Evolutionary conservation across 768 basidiomycete species (phyloP).

Genomic region (Suillus spraguei): DNA sequence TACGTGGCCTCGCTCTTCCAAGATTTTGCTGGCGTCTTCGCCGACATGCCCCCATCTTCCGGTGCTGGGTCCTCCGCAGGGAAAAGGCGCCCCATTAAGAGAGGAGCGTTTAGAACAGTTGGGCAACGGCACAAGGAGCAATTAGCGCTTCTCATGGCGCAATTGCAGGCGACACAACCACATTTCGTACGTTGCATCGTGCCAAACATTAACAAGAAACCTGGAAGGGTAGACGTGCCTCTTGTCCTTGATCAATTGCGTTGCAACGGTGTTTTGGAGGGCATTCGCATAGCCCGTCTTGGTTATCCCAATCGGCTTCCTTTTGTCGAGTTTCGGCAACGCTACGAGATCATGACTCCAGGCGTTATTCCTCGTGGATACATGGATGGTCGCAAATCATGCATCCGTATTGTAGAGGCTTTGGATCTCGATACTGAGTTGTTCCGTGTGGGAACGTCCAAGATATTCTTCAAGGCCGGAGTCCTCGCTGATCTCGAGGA

Average conservation of each 20-base stretch:
- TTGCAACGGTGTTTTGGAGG: slow-evolving; percentile 98
- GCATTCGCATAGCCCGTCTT: slow-evolving; percentile 95
- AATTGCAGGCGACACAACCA: slow-evolving; percentile 91
- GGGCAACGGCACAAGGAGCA: slow-evolving; percentile 97
- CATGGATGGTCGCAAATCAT: slow-evolving; percentile 97
- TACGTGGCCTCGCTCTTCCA: slow-evolving; percentile 85
- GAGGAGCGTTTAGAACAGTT: slow-evolving; percentile 96
- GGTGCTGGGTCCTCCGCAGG: slow-evolving; percentile 41
- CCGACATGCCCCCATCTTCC: slow-evolving; percentile 32
- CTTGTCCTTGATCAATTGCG: slow-evolving; percentile 95
- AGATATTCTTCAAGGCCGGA: slow-evolving; percentile 99
- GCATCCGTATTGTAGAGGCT: slow-evolving; percentile 85
- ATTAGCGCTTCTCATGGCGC: slow-evolving; percentile 85
- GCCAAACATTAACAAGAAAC: slow-evolving; percentile 89
- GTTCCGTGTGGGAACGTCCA: slow-evolving; percentile 93
- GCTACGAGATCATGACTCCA: slow-evolving; percentile 94
- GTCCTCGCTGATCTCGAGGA: slow-evolving; percentile 97
- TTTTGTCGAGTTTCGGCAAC: slow-evolving; percentile 96
- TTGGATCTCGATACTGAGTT: slow-evolving; percentile 83
- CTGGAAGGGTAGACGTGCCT: slow-evolving; percentile 89
- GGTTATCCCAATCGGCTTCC: slow-evolving; percentile 97
- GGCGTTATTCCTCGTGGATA: slow-evolving; percentile 93
- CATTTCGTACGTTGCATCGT: slow-evolving; percentile 99
- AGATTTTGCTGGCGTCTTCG: slow-evolving; percentile 63
- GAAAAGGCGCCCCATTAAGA: slow-evolving; percentile 83